Base-by-base conservation (phyloP, 257 asterid genomes). In the Gentiana macrophylla region DNA sequence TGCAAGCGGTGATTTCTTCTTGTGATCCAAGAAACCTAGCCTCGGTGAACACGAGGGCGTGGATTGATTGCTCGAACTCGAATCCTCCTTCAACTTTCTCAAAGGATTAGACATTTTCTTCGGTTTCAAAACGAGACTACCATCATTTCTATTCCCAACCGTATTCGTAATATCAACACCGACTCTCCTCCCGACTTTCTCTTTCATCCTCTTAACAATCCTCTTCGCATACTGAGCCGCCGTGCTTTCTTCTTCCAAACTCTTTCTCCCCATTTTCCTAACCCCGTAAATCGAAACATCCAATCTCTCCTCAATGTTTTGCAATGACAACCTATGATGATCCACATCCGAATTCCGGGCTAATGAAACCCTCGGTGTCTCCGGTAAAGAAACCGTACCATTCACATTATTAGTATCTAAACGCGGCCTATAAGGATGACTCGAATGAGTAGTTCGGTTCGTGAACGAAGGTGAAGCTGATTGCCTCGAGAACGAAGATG, bases 261-360 rank as follows among this genome's bases (percentile, higher is more conserved):
- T 48, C 55, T 66, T 67, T 41, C 55, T 61, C 4, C 67, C 62
- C 55, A 52, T 44, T 35, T 60, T 75, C 33, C 52, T 72, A 8
- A 57, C 61, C 0, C 45, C 1, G 8, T 6, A 41, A 34, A 70
- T 66, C 35, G 71, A 62, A 24, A 45, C 49, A 4, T 67, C 71
- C 32, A 61, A 55, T 5, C 71, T 77, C 3, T 73, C 73, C 1
- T 36, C 50, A 1, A 35, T 37, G 46, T 74, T 80, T 61, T 82
- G 93, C 41, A 87, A 82, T 2, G 96, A 84, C 1, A 78, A 79
- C 56, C 97, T 62, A 75, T 79, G 84, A 75, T 77, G 84, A 11
- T 81, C 97, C 15, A 70, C 84, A 24, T 87, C 96, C 2, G 97
- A 83, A 65, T 83, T 76, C 44, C 92, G 67, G 4, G 82, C 77